These are phyloP conservation scores for Didymella arachidicola DNA, from an alignment of 2,329 filamentous ascomycete species.

Conservation along the genomic window DNA sequence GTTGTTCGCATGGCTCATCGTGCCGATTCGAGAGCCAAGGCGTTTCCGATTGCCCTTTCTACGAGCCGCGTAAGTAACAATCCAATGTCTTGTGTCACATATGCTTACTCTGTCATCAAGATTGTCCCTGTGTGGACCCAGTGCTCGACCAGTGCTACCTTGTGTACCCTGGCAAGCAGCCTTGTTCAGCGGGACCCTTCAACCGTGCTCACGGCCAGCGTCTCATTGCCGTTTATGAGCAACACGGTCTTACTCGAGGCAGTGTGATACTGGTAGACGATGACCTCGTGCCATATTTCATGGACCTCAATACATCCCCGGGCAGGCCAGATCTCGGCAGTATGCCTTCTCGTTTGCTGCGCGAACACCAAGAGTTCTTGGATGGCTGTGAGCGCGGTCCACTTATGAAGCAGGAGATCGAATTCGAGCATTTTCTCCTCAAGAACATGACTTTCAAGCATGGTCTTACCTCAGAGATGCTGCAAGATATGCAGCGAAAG, in stretches of 20 bases:
- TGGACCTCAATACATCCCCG: background rate
- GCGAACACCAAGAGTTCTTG: constrained; percentile 23
- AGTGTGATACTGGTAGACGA: constrained; percentile 38
- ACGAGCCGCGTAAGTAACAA: constrained; percentile 27
- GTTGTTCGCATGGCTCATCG: constrained; percentile 16
- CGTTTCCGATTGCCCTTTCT: constrained; percentile 35
- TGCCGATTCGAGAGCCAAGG: constrained; percentile 27
- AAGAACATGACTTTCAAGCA: constrained; percentile 25
- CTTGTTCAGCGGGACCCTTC: constrained; percentile 29
- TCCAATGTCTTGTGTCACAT: background rate
- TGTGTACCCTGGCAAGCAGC: constrained; percentile 23
- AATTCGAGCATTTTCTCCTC: constrained; percentile 23
- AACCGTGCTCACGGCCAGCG: constrained; percentile 32
- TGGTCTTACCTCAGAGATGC: constrained; percentile 9
- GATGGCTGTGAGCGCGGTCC: constrained; percentile 21
- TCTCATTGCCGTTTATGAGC: constrained; percentile 28
- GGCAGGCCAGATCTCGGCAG: background rate
- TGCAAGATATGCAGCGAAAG: constrained; percentile 22
- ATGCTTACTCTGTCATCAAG: constrained; percentile 2
- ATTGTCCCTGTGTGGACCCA: constrained; percentile 32
- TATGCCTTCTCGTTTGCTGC: constrained; percentile 23
- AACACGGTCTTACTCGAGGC: constrained; percentile 24
- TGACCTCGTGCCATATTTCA: constrained; percentile 28
- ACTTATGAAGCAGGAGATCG: constrained; percentile 27
- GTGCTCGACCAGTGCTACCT: constrained; percentile 31